phyloP scores from a whole-genome alignment of 2,329 filamentous ascomycete genomes.

The Aureobasidium sp. region DNA sequence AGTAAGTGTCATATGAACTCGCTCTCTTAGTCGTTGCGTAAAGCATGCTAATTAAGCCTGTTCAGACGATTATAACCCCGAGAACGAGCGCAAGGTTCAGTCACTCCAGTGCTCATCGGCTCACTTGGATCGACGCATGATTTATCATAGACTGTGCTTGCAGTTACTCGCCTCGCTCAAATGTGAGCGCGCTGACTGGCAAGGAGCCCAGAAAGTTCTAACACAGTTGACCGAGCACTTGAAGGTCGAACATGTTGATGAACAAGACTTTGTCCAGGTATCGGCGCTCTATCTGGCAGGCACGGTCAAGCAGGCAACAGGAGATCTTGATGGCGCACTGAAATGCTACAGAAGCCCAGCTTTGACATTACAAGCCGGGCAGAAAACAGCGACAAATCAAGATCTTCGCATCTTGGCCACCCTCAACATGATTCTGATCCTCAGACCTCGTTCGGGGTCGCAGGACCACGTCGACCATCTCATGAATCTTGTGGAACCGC shows the following conservation, averaged over 20 bases:
- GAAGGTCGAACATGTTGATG: neutral
- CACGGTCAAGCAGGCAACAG: constrained; percentile 68
- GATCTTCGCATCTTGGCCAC: constrained; percentile 42
- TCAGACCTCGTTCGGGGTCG: constrained; percentile 29
- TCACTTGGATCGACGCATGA: constrained; percentile 55
- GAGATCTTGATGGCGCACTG: constrained; percentile 63
- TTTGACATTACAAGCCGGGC: constrained; percentile 46
- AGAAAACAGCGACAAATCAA: constrained; percentile 24
- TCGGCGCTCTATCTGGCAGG: constrained; percentile 58
- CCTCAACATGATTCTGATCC: constrained; percentile 43
- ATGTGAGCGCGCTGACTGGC: constrained; percentile 65
- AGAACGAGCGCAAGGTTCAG: constrained; percentile 14
- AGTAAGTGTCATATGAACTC: constrained; percentile 28
- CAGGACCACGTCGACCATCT: constrained; percentile 54
- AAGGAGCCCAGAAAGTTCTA: constrained; percentile 53
- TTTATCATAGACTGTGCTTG: constrained; percentile 61
- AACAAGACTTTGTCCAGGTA: constrained; percentile 10
- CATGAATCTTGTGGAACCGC: constrained; percentile 57
- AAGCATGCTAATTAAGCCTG: neutral
- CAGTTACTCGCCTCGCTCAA: constrained; percentile 64
- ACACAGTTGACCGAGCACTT: constrained; percentile 42
- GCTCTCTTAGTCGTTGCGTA: neutral
- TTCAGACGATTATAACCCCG: constrained; percentile 11
- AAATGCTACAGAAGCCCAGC: constrained; percentile 55
- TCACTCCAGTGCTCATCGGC: constrained; percentile 29